Conservation (phyloP, 1,284 basidiomycete species). For the Ganoderma boninense region DNA sequence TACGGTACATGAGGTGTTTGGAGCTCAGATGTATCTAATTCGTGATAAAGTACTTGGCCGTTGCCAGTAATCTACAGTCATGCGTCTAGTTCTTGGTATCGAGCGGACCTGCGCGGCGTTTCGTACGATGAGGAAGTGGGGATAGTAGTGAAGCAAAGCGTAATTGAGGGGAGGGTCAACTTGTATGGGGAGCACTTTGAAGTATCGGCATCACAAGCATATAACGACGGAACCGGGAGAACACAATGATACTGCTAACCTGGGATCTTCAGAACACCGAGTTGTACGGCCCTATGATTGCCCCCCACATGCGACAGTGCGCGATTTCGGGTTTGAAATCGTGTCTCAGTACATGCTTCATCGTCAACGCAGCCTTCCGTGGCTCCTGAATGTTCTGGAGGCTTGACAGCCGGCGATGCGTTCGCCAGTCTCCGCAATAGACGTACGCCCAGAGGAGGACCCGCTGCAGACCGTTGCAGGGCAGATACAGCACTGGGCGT, state of each 20-base stretch:
- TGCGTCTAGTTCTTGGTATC: not conserved
- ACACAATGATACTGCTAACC: too few relatives aligned
- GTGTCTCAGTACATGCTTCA: conserved; percentile 2
- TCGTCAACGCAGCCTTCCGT: not conserved
- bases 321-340: conserved; percentile 12
- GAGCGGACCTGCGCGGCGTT: not conserved
- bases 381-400: conserved; percentile 2
- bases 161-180: not conserved
- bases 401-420: conserved; percentile 2
- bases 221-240: too few relatives aligned
- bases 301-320: not conserved
- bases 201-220: too few relatives aligned
- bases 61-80: not conserved
- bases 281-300: not conserved
- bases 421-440: not conserved
- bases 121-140: not conserved
- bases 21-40: conserved; percentile 1
- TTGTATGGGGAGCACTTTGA: too few relatives aligned
- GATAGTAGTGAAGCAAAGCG: not conserved
- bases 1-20: not conserved
- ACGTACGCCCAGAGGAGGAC: conserved; percentile 7
- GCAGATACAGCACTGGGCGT: not conserved
- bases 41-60: not conserved
- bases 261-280: not conserved
- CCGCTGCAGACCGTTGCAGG: conserved; percentile 14